Base-by-base conservation (phyloP, 345 rosid species). In the Angophora floribunda region DNA sequence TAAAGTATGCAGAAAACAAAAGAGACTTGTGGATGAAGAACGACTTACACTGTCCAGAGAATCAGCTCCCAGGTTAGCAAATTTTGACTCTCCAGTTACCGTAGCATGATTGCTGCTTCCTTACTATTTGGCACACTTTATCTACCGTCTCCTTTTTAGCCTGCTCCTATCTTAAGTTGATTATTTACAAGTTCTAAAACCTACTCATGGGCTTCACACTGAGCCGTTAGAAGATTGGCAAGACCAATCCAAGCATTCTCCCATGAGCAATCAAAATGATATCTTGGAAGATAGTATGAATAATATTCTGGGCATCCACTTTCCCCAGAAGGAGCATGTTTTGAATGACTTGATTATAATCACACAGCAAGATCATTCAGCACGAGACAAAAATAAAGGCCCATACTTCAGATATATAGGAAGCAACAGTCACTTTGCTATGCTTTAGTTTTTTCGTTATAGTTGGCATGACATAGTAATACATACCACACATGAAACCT, bases 11-110 rank as follows among this genome's bases (percentile, higher is more conserved):
- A 41, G 26, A 75, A 75, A 75, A 75, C 49, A 14, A 9, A 75
- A 75, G 21, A 19, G 26, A 75, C 2, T 36, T 17, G 6, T 75
- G 26, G 13, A 75, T 19, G n/a, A n/a, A n/a, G 82, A 75, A 75
- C 21, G 2, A 49, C 51, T 80, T 93, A 92, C 96, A 88, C 93
- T 93, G 90, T 94, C 96, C n/a, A 93, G 95, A 86, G 94, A 92
- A 89, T 92, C 95, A 65, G 95, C 93, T 86, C 94, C 95, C 36
- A 93, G 93, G 45, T 89, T 89, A 75, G 90, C 30, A 21, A 94
- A 94, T 87, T 92, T 93, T n/a, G 93, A 93, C 13, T 92, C 95
- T 87, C 92, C 94, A 50, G 89, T 88, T 14, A 93, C 90, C 7
- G 84, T 15, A 87, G 91, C 28, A 36, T 88, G 93, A 19, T 87